Evolutionary conservation across 306 rosid species (phyloP).

Genomic region (Rosa persica): DNA sequence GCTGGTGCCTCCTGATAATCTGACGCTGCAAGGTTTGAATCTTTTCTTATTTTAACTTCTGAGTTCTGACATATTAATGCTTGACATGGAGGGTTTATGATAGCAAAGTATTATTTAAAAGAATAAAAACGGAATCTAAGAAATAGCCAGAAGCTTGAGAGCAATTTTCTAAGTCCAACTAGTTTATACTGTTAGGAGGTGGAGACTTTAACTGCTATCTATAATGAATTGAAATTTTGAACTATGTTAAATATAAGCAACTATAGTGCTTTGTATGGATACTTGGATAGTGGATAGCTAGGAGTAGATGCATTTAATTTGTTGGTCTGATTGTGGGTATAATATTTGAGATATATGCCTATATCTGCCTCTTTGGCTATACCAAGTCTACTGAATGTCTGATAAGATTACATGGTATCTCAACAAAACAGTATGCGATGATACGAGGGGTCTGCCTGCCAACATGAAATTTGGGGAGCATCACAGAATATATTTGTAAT

Average conservation of each 20-base stretch:
- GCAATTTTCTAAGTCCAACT: neutral
- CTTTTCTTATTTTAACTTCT: conserved; percentile 22
- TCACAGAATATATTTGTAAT: neutral
- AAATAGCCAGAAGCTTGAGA: neutral
- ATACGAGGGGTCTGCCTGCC: conserved; percentile 6
- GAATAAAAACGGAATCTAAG: neutral
- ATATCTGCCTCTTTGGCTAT: neutral
- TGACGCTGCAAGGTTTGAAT: conserved; percentile 44
- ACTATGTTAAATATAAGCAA: conserved; percentile 1
- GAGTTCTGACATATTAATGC: conserved; percentile 16
- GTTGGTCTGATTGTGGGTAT: neutral
- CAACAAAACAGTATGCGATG: conserved; percentile 3
- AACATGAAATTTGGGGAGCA: conserved; percentile 15
- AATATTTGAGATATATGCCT: neutral
- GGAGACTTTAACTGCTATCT: neutral
- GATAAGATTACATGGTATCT: neutral
- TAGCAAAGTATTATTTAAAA: neutral
- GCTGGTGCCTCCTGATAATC: conserved; percentile 31
- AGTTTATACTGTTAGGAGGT: neutral
- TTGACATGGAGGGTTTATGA: conserved; percentile 4
- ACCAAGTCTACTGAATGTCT: conserved; percentile 7
- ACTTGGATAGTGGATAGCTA: neutral
- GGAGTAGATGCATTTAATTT: neutral
- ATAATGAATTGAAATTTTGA: conserved; percentile 14
- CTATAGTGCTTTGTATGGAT: conserved; percentile 17